These are phyloP conservation scores for Bacidia rubella DNA, from an alignment of 495 filamentous ascomycete genomes.

Conservation along the genomic window DNA sequence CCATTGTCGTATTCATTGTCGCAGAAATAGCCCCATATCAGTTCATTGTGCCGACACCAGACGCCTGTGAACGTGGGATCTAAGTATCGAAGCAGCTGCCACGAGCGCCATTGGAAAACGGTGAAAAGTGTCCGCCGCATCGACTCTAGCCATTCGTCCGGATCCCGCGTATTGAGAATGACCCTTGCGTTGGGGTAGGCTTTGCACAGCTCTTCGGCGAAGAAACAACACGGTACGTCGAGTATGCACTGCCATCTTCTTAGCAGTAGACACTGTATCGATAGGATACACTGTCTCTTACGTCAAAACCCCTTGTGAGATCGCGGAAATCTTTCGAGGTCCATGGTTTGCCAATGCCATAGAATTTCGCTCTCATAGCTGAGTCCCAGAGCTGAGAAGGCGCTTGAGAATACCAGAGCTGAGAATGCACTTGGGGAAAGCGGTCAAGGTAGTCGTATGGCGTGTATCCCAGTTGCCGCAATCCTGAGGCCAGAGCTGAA, in stretches of 20 bases:
- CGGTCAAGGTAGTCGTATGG: constrained; percentile 16
- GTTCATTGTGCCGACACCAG: constrained; percentile 11
- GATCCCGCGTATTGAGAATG: constrained; percentile 37
- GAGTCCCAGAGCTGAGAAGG: too few relatives aligned
- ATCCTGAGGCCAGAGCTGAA: constrained; percentile 6
- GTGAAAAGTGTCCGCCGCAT: constrained; percentile 10
- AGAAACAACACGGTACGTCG: constrained; percentile 40
- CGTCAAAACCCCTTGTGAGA: constrained; percentile 16
- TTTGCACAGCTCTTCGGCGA: constrained; percentile 40
- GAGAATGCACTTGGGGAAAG: constrained; percentile 14
- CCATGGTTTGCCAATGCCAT: constrained; percentile 14
- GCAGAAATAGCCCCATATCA: constrained; percentile 13
- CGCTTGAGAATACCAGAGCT: too few relatives aligned
- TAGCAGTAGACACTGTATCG: not conserved
- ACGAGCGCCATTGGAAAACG: too few relatives aligned
- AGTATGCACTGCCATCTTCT: constrained; percentile 30
- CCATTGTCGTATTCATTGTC: constrained; percentile 5
- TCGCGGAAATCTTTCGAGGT: constrained; percentile 14
- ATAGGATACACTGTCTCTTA: not conserved
- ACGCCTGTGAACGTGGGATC: constrained; percentile 4
- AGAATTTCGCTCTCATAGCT: constrained; percentile 20
- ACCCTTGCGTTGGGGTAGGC: constrained; percentile 48
- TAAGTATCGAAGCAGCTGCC: constrained; percentile 11
- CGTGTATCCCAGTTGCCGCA: constrained; percentile 16
- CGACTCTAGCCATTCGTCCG: constrained; percentile 27